Base-by-base conservation (phyloP, 1,284 basidiomycete species). In the Omphalotus olearius region DNA sequence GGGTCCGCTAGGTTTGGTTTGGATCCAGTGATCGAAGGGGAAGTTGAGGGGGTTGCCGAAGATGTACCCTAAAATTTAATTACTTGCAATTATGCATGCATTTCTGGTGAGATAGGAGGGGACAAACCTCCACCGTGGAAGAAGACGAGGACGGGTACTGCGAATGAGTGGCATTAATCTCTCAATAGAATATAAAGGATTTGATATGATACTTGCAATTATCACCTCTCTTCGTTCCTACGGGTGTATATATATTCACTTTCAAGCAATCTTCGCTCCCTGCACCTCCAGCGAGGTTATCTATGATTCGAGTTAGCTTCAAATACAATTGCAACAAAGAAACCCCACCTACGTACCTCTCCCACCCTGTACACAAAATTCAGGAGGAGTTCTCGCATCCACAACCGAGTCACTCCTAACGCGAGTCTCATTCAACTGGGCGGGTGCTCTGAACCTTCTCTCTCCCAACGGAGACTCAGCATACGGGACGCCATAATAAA, bases 191-290 rank as follows among this genome's bases (percentile, higher is more conserved):
- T 3, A 42, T 42, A 11, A 13, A 16, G 3, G 20, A 20, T 13
- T 16, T 17, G 26, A 42, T 50, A 44, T 16, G n/a, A 45, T 14
- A 57, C 73, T 53, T 50, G 73, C 73, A 61, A 35, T 75, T 72
- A 41, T 71, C 72, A 1, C 69, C 66, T 38, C 59, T 56, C 42
- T 69, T 73, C 1, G 72, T 69, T 7, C 69, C 68, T 6, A 65
- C 62, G 2, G 80, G 79, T 20, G 73, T 64, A 56, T 78, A 80
- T 13, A 82, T 68, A 59, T 81, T 79, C 26, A 82, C 62, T 30
- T 75, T 75, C 30, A 81, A 64, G 56, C 76, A 82, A 57, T 79
- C 77, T 66, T 86, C 83, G 46, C 74, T 78, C 4, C 83, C 80
- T 2, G 79, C 76, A 43, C 81, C 82, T 25, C 80, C 80, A 45